phyloP scores from a whole-genome alignment of 2,329 filamentous ascomycete genomes.

The Acrocalymma vagum region DNA sequence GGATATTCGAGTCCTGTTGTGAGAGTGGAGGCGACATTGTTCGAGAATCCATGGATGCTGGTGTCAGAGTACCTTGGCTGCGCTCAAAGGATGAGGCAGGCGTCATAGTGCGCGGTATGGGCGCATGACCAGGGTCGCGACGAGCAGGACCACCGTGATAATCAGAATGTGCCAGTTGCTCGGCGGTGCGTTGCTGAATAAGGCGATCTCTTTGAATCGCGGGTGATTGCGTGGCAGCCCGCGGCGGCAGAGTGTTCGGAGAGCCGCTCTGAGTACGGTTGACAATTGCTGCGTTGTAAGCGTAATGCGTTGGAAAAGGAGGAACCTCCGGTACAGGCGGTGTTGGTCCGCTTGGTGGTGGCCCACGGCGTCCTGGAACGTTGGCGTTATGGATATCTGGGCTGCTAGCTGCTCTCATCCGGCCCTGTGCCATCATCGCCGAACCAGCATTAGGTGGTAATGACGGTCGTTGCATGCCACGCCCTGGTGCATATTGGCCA shows the following conservation, averaged over 20 bases:
- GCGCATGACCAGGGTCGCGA: conserved; percentile 38
- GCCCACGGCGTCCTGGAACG: conserved; percentile 65
- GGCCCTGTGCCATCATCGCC: conserved; percentile 66
- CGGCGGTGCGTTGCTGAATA: conserved; percentile 48
- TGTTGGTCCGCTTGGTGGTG: conserved; percentile 59
- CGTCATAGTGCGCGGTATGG: conserved; percentile 44
- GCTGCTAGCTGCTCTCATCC: conserved; percentile 91
- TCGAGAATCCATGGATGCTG: conserved; percentile 47
- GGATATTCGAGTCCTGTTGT: conserved; percentile 50
- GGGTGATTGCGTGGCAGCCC: conserved; percentile 76
- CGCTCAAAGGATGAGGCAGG: conserved; percentile 50
- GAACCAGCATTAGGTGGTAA: conserved; percentile 71
- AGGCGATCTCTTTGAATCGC: conserved; percentile 69
- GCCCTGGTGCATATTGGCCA: conserved; percentile 70
- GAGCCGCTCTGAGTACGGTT: conserved; percentile 85
- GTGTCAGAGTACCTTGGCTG: conserved; percentile 42
- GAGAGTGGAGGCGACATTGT: conserved; percentile 48
- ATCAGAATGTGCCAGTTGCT: conserved; percentile 53
- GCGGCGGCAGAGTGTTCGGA: conserved; percentile 73
- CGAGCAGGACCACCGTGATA: conserved; percentile 38
- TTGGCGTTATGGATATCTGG: conserved; percentile 85
- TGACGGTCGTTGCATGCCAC: conserved; percentile 77
- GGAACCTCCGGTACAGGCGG: conserved; percentile 53
- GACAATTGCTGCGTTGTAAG: conserved; percentile 67
- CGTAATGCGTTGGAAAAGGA: conserved; percentile 65